A percentile compares a stretch with the other conserved stretches of the same genome.
Evolutionary conservation across 495 filamentous ascomycete species (phyloP).

Genomic region (Tuber aestivum): DNA sequence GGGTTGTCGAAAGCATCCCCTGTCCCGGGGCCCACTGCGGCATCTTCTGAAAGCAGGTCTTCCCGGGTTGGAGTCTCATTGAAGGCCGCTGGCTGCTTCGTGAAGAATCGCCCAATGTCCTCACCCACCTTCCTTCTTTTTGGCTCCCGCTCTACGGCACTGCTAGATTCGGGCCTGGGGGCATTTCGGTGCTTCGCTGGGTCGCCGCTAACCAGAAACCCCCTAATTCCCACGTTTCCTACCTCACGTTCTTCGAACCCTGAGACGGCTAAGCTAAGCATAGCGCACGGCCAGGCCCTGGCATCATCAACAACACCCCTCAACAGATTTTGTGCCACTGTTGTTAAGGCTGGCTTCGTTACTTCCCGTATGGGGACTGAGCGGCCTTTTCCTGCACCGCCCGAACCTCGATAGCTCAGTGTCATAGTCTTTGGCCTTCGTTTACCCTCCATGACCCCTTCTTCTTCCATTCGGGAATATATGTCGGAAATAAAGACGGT

Average conservation of each 20-base stretch:
- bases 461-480: constrained; percentile 79
- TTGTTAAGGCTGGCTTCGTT: constrained; percentile 66
- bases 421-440: constrained; percentile 78
- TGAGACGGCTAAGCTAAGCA: constrained; percentile 74
- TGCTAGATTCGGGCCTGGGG: background rate
- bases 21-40: constrained; percentile 32
- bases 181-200: constrained; percentile 55
- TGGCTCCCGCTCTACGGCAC: constrained; percentile 41
- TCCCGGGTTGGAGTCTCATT: constrained; percentile 22
- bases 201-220: constrained; percentile 74
- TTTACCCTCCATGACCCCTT: constrained; percentile 83
- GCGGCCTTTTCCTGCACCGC: constrained; percentile 61
- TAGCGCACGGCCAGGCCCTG: constrained; percentile 78
- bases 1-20: constrained; percentile 45
- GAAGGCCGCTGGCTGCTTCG: constrained; percentile 17
- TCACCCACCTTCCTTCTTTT: constrained; percentile 54
- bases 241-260: constrained; percentile 83
- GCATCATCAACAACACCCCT: constrained; percentile 69
- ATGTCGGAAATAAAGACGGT: constrained; percentile 91
- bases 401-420: constrained; percentile 66
- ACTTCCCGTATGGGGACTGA: constrained; percentile 67
- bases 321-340: constrained; percentile 68
- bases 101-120: constrained; percentile 58
- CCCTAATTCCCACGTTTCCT: constrained; percentile 77
- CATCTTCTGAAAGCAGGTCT: constrained; percentile 23